A percentile compares a stretch with the other conserved stretches of the same genome.
phyloP scores from a whole-genome alignment of 2,329 filamentous ascomycete genomes.

The Didymella lethalis region DNA sequence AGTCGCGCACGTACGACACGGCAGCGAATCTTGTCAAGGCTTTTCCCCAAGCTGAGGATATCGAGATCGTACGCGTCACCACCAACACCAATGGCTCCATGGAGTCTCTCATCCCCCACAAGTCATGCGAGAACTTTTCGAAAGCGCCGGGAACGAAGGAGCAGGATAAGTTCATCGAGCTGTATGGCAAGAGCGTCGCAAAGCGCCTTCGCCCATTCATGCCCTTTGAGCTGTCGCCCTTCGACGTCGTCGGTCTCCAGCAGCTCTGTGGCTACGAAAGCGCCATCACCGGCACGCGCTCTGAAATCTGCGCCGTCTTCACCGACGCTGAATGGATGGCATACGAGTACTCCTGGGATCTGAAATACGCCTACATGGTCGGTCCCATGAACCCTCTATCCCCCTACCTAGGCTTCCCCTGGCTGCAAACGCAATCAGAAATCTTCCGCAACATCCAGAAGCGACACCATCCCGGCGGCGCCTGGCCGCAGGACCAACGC shows the following conservation, averaged over 20 bases:
- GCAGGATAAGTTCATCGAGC: slow-evolving; percentile 39
- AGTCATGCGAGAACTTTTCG: slow-evolving; percentile 45
- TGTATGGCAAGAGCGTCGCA: slow-evolving; percentile 38
- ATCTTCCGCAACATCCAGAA: slow-evolving; percentile 37
- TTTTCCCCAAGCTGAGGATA: slow-evolving; percentile 39
- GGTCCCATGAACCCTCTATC: slow-evolving; percentile 68
- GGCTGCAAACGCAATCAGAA: slow-evolving; percentile 67
- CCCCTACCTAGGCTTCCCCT: slow-evolving; percentile 68
- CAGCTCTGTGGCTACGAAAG: slow-evolving; percentile 71
- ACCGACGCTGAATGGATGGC: slow-evolving; percentile 68
- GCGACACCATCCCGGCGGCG: slow-evolving; percentile 53
- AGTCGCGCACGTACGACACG: slow-evolving; percentile 47
- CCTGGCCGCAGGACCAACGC: slow-evolving; percentile 57
- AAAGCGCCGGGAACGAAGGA: slow-evolving; percentile 44
- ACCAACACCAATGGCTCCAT: slow-evolving; percentile 41
- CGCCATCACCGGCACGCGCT: slow-evolving; percentile 66
- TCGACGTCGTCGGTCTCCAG: slow-evolving; percentile 70
- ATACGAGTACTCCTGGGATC: slow-evolving; percentile 69
- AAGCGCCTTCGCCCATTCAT: slow-evolving; percentile 35
- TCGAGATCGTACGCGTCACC: slow-evolving; percentile 46
- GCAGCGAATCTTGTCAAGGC: slow-evolving; percentile 41
- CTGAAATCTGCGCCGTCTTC: slow-evolving; percentile 65
- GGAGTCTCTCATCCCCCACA: slow-evolving; percentile 46
- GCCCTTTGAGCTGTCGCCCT: slow-evolving; percentile 66
- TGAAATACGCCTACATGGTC: slow-evolving; percentile 69